phyloP scores from a whole-genome alignment of 2,329 filamentous ascomycete genomes.

The Kalaharituber pfeilii region DNA sequence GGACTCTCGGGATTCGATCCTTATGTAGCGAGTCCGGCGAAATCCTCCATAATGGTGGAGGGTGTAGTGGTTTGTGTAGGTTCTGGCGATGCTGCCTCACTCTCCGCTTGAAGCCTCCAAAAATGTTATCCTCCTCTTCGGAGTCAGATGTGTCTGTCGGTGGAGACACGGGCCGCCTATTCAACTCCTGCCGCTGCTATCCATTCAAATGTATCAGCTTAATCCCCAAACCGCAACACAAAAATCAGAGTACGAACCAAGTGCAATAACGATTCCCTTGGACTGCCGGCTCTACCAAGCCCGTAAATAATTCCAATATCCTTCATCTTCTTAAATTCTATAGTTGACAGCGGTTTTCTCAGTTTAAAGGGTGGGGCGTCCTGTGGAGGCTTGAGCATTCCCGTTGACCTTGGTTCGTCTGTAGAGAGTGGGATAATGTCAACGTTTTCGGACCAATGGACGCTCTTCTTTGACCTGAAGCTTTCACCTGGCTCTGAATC shows the following conservation, averaged over 20 bases:
- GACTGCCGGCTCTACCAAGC: not conserved
- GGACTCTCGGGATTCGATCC: not conserved
- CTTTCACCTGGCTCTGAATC: not conserved
- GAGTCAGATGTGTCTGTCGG: not conserved
- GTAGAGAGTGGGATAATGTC: not conserved
- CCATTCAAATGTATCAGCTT: not conserved
- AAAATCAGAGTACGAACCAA: too few relatives aligned
- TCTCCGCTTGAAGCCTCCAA: not conserved
- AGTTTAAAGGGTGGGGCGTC: not conserved
- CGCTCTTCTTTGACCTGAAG: not conserved
- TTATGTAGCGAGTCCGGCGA: not conserved
- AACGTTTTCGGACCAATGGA: not conserved
- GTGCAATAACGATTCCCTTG: not conserved
- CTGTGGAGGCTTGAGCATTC: not conserved
- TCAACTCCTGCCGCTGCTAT: not conserved
- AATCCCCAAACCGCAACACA: too few relatives aligned
- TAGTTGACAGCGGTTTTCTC: not conserved
- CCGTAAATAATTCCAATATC: not conserved
- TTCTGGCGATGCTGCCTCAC: not conserved
- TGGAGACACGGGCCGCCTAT: not conserved
- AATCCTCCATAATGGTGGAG: not conserved
- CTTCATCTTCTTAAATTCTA: not conserved
- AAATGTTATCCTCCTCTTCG: not conserved
- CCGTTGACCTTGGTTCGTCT: not conserved
- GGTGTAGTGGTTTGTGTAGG: not conserved